These are phyloP conservation scores for Arachis hypogaea DNA, from an alignment of 306 rosid species.

Conservation along the genomic window DNA sequence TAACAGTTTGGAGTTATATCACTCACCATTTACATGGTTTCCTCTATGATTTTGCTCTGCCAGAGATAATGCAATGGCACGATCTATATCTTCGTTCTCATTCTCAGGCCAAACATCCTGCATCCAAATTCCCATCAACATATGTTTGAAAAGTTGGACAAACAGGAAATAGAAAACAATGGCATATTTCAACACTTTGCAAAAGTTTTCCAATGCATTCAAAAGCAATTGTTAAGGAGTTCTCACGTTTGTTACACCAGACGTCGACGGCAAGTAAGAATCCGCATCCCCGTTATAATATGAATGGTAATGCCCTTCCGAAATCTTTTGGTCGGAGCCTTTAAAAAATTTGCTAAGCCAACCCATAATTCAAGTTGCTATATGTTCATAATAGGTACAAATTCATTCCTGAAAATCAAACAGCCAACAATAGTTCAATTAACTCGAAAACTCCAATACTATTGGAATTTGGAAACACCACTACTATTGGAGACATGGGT, in stretches of 20 bases:
- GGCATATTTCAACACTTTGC: conserved; percentile 2
- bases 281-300: conserved; percentile 55
- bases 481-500: background rate
- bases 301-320: conserved; percentile 61
- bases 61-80: conserved; percentile 86
- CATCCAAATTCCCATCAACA: conserved; percentile 49
- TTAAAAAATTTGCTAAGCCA: conserved; percentile 85
- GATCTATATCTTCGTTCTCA: conserved; percentile 81
- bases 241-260: conserved; percentile 62
- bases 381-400: conserved; percentile 50
- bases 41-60: conserved; percentile 65
- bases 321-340: conserved; percentile 68
- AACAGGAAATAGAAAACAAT: background rate
- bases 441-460: background rate
- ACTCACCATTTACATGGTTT: conserved; percentile 72
- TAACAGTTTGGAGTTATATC: conserved; percentile 15
- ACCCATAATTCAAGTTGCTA: conserved; percentile 59
- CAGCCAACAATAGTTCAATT: conserved; percentile 22
- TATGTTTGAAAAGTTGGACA: conserved; percentile 25
- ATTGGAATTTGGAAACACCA: background rate
- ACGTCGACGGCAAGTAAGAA: conserved; percentile 64
- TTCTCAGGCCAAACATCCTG: conserved; percentile 77
- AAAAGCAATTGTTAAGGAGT: conserved; percentile 3
- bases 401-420: conserved; percentile 59
- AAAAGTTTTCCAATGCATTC: background rate